These are phyloP conservation scores for Oropetium thomaeum DNA, from an alignment of 176 grass and related monocot species.

Conservation along the genomic window DNA sequence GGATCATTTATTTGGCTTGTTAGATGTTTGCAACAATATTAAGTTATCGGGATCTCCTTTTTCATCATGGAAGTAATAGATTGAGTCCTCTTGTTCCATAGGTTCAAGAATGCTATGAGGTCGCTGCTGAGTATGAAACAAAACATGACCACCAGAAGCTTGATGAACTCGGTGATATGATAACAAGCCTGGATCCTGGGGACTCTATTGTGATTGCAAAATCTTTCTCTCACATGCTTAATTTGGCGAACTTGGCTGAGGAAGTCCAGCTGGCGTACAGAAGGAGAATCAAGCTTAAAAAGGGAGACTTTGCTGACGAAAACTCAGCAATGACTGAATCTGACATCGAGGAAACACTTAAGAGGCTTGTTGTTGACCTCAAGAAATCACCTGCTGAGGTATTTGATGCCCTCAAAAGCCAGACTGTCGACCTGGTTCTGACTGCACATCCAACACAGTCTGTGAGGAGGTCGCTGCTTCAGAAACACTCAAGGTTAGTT, in stretches of 20 bases:
- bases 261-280: constrained; percentile 74
- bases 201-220: constrained; percentile 73
- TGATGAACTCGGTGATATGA: constrained; percentile 60
- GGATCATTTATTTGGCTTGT: neutral
- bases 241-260: constrained; percentile 76
- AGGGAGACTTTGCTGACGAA: constrained; percentile 69
- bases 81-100: constrained; percentile 11
- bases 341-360: constrained; percentile 70
- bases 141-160: constrained; percentile 56
- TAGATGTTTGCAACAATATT: neutral
- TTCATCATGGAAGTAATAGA: constrained; percentile 8
- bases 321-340: constrained; percentile 72
- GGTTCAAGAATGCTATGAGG: constrained; percentile 81
- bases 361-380: constrained; percentile 59
- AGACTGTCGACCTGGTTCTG: constrained; percentile 72
- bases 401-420: constrained; percentile 74
- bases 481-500: constrained; percentile 72
- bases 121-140: constrained; percentile 65
- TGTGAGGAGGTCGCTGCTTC: constrained; percentile 66
- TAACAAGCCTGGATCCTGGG: constrained; percentile 73
- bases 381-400: constrained; percentile 69
- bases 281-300: constrained; percentile 75
- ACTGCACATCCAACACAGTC: constrained; percentile 81
- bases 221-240: constrained; percentile 81
- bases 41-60: neutral